phyloP scores from a whole-genome alignment of 208 protist genomes.

The Leptomonas seymouri region DNA sequence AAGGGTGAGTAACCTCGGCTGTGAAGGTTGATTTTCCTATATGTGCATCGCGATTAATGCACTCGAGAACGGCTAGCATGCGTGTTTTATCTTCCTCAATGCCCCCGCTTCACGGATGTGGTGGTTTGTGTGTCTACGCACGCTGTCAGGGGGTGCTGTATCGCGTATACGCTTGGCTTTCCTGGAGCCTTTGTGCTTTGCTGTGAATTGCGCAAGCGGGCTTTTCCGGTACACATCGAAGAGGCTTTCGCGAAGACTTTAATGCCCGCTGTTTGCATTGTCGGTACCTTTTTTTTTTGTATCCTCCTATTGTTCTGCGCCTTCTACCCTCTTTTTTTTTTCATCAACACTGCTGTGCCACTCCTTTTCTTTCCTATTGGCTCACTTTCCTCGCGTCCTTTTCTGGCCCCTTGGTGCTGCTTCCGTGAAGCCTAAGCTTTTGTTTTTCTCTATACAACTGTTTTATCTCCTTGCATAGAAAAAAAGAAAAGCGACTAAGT shows the following conservation, averaged over 20 bases:
- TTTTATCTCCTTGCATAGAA: background rate
- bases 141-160: too few relatives aligned
- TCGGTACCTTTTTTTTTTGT: background rate
- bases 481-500: slow-evolving; percentile 2
- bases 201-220: too few relatives aligned
- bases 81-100: too few relatives aligned
- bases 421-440: background rate
- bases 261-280: too few relatives aligned
- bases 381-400: background rate
- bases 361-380: background rate
- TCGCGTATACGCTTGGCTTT: too few relatives aligned
- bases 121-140: too few relatives aligned
- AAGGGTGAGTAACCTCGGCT: background rate
- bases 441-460: slow-evolving; percentile 5
- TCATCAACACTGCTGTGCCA: background rate
- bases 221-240: too few relatives aligned
- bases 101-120: too few relatives aligned
- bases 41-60: too few relatives aligned
- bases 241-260: too few relatives aligned
- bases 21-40: background rate
- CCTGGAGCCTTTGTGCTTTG: too few relatives aligned
- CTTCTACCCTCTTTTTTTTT: slow-evolving; percentile 21
- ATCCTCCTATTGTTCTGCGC: background rate
- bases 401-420: background rate
- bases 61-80: too few relatives aligned